These are phyloP conservation scores for Populus hybrid DNA, from an alignment of 441 rosid species.

Conservation along the genomic window DNA sequence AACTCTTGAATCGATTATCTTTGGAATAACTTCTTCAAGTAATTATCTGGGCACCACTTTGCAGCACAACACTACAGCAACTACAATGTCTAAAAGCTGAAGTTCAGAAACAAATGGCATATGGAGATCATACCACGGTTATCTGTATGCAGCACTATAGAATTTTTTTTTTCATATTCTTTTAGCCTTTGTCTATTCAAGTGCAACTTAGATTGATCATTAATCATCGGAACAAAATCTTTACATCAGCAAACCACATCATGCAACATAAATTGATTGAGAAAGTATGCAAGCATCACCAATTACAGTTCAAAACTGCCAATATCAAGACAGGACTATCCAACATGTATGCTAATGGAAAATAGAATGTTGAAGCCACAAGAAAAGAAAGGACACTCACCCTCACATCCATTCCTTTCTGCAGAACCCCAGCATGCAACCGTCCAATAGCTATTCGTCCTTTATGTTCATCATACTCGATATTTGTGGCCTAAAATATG, in stretches of 20 bases:
- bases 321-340: neutral
- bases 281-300: neutral
- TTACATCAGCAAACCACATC: neutral
- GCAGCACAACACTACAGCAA: neutral
- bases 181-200: neutral
- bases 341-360: neutral
- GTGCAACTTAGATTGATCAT: neutral
- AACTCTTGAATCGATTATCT: neutral
- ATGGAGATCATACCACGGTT: neutral
- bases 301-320: neutral
- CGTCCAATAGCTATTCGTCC: slow-evolving; percentile 97
- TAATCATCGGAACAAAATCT: neutral
- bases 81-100: neutral
- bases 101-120: neutral
- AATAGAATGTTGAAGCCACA: slow-evolving; percentile 4
- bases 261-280: neutral
- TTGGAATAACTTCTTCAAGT: neutral
- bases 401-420: slow-evolving; percentile 89
- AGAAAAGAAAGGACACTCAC: slow-evolving; percentile 37
- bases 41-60: neutral
- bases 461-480: slow-evolving; percentile 97
- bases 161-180: neutral
- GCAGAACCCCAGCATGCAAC: slow-evolving; percentile 82
- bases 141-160: neutral
- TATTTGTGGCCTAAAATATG: slow-evolving; percentile 67